Evolutionary conservation across 129 eudicot species (phyloP), one percentile per base, ranked within the genome.

Genomic region (Solidago caesia): DNA sequence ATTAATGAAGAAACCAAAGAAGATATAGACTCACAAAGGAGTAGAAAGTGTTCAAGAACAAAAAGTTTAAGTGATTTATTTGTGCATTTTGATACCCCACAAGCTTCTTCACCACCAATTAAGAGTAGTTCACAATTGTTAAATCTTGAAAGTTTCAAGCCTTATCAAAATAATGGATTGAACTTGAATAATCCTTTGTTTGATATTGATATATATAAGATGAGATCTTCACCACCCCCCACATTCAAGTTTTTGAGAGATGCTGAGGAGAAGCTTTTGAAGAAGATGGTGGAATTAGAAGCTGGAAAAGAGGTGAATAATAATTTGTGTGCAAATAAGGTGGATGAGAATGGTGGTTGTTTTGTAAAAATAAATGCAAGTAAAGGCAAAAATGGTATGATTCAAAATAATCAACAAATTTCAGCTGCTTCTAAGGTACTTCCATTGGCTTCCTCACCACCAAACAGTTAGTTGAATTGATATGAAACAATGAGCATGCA

Each of bases 141-240:
- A 57, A 68, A 79, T 58, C 74, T 44, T 72, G 76, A 71, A 74
- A 57, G 69, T 42, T 79, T 73, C 66, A 68, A 77, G 8, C 72
- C 72, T 56, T 56, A 77, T 53, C 39, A 33, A 33, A 65, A 51
- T n/a, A 77, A 80, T 71, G 92, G 85, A 52, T 78, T 79, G 27
- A 89, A 84, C 67, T 81, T 83, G 16, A 89, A 33, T 33, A 33
- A 89, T 68, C 95, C 94, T 58, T 71, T 87, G 2, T 85, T 81
- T 82, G 92, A 87, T 45, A 78, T 67, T 29, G 98, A 89, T 46
- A 29, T 78, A 7, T 73, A 49, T 42, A 76, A 71, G 47, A 12
- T 87, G 78, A 82, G 84, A 81, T 89, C 98, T 67, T 92, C 98
- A 14, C 96, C 98, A 5, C 98, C 98, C n/a, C 94, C 98, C 6